Conservation (phyloP, 2,329 filamentous ascomycete genomes). For the Sporothrix luriei region DNA sequence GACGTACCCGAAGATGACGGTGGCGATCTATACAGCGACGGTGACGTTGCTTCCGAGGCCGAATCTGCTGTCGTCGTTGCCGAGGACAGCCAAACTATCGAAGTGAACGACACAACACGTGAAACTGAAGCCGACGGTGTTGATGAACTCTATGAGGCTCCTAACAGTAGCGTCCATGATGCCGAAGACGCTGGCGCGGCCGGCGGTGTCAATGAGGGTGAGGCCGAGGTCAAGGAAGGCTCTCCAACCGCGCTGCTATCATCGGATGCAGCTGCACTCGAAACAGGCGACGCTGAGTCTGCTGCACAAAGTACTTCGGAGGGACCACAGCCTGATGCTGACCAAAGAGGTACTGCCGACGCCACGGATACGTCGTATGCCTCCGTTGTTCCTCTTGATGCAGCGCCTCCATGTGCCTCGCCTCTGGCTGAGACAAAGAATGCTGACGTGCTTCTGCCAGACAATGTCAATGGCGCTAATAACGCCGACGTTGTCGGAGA, state of each 20-base stretch:
- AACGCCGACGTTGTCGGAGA: background rate
- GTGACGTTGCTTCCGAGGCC: constrained; percentile 36
- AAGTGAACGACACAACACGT: constrained; percentile 31
- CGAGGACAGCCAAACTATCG: background rate
- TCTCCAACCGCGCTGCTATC: constrained; percentile 9
- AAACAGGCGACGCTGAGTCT: background rate
- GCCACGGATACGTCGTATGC: background rate
- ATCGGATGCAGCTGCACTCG: constrained; percentile 19
- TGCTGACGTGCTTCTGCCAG: background rate
- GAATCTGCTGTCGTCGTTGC: background rate
- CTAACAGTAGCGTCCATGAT: background rate
- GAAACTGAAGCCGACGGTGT: background rate
- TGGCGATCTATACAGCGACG: constrained; percentile 52
- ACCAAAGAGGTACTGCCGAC: background rate
- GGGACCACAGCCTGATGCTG: background rate
- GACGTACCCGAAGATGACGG: constrained; percentile 52
- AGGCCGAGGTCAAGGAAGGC: constrained; percentile 24
- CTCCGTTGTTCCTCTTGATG: background rate
- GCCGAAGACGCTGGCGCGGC: constrained; percentile 33
- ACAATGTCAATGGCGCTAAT: background rate
- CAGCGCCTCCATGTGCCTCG: background rate
- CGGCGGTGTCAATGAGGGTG: constrained; percentile 17
- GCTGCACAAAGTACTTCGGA: background rate
- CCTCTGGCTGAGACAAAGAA: background rate
- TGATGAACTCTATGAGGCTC: background rate